Base-by-base conservation (phyloP, 2,329 filamentous ascomycete genomes). In the Dryadomyces sulphureus region DNA sequence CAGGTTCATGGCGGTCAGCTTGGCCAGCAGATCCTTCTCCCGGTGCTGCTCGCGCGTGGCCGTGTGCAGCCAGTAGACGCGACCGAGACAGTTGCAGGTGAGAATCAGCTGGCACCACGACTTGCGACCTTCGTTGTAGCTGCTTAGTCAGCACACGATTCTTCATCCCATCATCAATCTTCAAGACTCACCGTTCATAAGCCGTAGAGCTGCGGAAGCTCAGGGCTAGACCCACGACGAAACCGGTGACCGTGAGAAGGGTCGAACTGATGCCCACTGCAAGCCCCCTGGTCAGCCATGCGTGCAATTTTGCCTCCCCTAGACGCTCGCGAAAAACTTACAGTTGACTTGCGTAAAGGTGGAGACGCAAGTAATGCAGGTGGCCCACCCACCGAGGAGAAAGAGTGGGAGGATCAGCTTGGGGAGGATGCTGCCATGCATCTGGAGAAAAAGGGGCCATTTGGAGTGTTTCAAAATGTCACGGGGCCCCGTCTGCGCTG, bases 61-160 rank as follows among this genome's bases (percentile, higher is more conserved):
- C 12, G 74, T 69, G 55, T 94, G 84, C 25, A 94, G 70, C 89
- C 89, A 95, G 58, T 92, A 84, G 12, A 84, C 69, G 20, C 89
- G 78, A 54, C 76, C 84, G 54, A 93, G 66, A 60, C 78, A 65
- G 65, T 87, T 68, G 55, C 70, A 65, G 57, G 81, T 80, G 61
- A 70, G 67, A 45, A 70, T 75, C 53, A 79, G 66, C 46, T 73
- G 65, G 1, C 76, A 67, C 72, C 71, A 75, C 50, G 70, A 70
- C 52, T 70, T 70, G 17, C 73, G 66, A 17, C 73, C 73, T 44
- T 77, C 73, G 35, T 63, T 65, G 57, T 71, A 73, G 46, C 51
- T 49, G 27, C 9, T n/a, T n/a, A n/a, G n/a, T n/a, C n/a, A n/a
- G n/a, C n/a, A n/a, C n/a, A n/a, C n/a, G n/a, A n/a, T n/a, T n/a